A percentile compares a stretch with the other conserved stretches of the same genome.
Conservation (phyloP, 768 basidiomycete genomes). For the Strobilomyces dryophilus region DNA sequence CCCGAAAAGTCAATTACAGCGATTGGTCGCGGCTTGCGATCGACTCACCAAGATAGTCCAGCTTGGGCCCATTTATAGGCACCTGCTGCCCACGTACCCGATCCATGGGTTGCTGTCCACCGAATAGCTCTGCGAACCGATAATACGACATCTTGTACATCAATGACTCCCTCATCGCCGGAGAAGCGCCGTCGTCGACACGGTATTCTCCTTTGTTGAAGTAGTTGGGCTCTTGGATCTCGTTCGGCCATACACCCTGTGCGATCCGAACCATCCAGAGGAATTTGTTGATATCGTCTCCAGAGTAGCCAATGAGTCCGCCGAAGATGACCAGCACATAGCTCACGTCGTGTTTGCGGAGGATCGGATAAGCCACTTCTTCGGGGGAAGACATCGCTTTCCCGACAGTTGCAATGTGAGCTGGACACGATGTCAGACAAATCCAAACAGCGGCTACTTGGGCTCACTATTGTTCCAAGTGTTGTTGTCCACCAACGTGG, state of each 20-base stretch:
- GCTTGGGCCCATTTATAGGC: constrained; percentile 69
- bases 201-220: constrained; percentile 96
- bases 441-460: not conserved
- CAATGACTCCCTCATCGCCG: constrained; percentile 89
- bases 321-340: constrained; percentile 98
- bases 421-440: constrained; percentile 35
- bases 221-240: constrained; percentile 92
- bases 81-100: constrained; percentile 87
- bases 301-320: constrained; percentile 92
- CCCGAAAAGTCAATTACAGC: not conserved
- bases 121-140: constrained; percentile 88
- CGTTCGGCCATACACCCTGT: constrained; percentile 97
- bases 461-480: constrained; percentile 98
- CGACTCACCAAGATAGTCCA: constrained; percentile 81
- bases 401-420: constrained; percentile 97
- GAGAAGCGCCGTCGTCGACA: constrained; percentile 79
- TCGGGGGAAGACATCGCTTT: constrained; percentile 96
- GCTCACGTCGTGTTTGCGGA: constrained; percentile 95
- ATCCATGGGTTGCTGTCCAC: constrained; percentile 68
- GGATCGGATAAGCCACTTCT: constrained; percentile 94
- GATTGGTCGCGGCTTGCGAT: not conserved
- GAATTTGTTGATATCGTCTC: constrained; percentile 99
- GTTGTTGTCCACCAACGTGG: constrained; percentile 97
- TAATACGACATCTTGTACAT: constrained; percentile 99
- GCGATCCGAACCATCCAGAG: constrained; percentile 97